Conservation (phyloP, 2,329 filamentous ascomycete species). For the Colletotrichum chlorophyti region DNA sequence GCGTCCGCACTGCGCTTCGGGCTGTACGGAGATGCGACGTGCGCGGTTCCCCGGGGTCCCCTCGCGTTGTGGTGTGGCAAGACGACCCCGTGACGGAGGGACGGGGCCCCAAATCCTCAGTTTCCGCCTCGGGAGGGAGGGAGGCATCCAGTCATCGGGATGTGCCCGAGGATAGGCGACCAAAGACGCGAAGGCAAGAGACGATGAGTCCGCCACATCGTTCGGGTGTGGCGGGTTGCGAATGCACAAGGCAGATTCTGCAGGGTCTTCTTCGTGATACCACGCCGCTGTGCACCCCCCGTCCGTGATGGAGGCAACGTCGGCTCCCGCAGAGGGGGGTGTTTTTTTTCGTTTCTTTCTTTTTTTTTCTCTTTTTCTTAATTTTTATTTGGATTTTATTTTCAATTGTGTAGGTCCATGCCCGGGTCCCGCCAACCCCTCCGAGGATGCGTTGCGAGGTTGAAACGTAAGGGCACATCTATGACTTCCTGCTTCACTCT, state of each 20-base stretch:
- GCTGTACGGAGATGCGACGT: background rate
- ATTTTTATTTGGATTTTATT: background rate
- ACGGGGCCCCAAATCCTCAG: background rate
- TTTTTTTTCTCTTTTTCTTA: background rate
- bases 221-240: too few species aligned
- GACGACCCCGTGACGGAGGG: background rate
- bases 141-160: background rate
- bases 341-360: too few species aligned
- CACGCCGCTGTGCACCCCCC: too few species aligned
- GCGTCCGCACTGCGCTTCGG: background rate
- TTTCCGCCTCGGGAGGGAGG: too few species aligned
- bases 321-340: too few species aligned
- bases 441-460: background rate
- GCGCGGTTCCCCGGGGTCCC: background rate
- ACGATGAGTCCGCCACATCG: too few species aligned
- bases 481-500: background rate
- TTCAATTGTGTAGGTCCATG: background rate
- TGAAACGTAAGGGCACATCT: background rate
- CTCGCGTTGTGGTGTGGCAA: background rate
- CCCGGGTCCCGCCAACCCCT: constrained; percentile 5
- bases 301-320: too few species aligned
- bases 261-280: too few species aligned
- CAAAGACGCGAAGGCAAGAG: too few species aligned
- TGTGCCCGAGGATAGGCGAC: constrained; percentile 7
- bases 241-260: background rate